These are phyloP conservation scores for Elaeis guineensis DNA, from an alignment of 176 grass and related monocot genomes.

Conservation along the genomic window DNA sequence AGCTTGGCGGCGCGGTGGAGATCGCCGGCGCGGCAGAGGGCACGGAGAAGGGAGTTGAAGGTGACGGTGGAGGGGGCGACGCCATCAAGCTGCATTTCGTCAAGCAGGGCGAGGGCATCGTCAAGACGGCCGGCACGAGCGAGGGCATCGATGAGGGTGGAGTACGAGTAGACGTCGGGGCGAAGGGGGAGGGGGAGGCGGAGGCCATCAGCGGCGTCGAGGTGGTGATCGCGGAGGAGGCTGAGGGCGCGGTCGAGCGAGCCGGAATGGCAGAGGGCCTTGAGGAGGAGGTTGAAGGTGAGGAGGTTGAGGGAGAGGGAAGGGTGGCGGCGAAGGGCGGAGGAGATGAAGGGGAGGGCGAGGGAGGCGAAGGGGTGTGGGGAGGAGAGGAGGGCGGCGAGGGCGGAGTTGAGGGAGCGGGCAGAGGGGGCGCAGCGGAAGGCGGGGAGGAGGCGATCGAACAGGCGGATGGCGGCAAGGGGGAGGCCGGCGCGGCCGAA, in stretches of 20 bases:
- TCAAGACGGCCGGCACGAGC: slow-evolving; percentile 27
- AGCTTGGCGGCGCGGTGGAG: slow-evolving; percentile 45
- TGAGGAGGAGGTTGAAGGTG: too few relatives aligned
- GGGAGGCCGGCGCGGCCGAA: slow-evolving; percentile 32
- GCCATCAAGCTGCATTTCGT: slow-evolving; percentile 80
- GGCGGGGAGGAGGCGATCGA: slow-evolving; percentile 1
- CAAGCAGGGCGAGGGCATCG: slow-evolving; percentile 65
- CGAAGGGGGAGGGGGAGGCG: too few relatives aligned
- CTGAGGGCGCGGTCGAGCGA: slow-evolving; percentile 48
- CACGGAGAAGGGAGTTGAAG: slow-evolving; percentile 60
- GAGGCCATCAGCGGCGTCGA: slow-evolving; percentile 16
- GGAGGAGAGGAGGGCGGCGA: slow-evolving; percentile 36
- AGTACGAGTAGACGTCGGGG: too few relatives aligned
- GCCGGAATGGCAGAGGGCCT: too few relatives aligned
- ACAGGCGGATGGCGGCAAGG: slow-evolving; percentile 6
- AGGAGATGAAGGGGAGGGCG: slow-evolving; percentile 34
- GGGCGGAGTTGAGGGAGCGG: slow-evolving; percentile 22
- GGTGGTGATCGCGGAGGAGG: slow-evolving; percentile 51
- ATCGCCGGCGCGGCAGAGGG: slow-evolving; percentile 55
- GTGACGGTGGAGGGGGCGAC: slow-evolving; percentile 43
- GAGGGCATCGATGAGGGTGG: too few relatives aligned
- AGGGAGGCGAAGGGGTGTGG: slow-evolving; percentile 21
- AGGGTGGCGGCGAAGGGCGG: slow-evolving; percentile 34
- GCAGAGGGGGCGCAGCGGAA: slow-evolving; percentile 9
- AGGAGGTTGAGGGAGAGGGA: slow-evolving; percentile 23